Evolutionary conservation across 495 filamentous ascomycete species (phyloP), one percentile per base, ranked within the genome.

Genomic region (Parathielavia hyrcaniae): DNA sequence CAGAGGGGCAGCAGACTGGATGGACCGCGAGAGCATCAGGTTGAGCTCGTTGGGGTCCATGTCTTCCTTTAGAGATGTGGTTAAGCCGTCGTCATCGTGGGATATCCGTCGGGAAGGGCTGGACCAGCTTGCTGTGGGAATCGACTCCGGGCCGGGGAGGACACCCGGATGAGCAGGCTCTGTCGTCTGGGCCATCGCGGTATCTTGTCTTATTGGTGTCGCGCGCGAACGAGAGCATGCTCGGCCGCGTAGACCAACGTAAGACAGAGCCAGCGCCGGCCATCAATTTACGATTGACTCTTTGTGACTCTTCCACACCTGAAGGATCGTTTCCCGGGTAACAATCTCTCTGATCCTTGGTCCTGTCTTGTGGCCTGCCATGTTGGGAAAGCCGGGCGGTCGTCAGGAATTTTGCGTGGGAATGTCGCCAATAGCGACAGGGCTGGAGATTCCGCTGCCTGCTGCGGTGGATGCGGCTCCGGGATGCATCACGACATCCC

Each of bases 31-130:
- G 13, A 78, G 57, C 36, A 75, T 34, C 36, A 73, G n/a, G 48
- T 76, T 73, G 50, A 76, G 72, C 48, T 73, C 67, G 55, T 75
- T 74, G 48, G 70, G 63, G 50, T 71, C 70, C 12, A 75, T 53
- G 50, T 41, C 38, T 63, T 67, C 64, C 38, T 59, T 41, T 19
- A 53, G 38, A 14, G 50, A 41, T 4, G 32, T 5, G 34, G 7
- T 19, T 1, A n/a, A 36, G 20, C 53, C 40, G 32, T 52, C 57
- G 10, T 52, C 47, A 32, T 57, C 59, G 13, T 43, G 20, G 38
- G 20, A 41, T 23, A 48, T 48, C 34, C 35, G 48, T 22, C 30
- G 36, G 39, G 40, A 23, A 19, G 36, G 40, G 19, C 52, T 53
- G 23, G 7, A 6, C 19, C 47, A 20, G 44, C 40, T n/a, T 1